Evolutionary conservation across 495 filamentous ascomycete genomes (phyloP).

Genomic region (Neurospora terricola): DNA sequence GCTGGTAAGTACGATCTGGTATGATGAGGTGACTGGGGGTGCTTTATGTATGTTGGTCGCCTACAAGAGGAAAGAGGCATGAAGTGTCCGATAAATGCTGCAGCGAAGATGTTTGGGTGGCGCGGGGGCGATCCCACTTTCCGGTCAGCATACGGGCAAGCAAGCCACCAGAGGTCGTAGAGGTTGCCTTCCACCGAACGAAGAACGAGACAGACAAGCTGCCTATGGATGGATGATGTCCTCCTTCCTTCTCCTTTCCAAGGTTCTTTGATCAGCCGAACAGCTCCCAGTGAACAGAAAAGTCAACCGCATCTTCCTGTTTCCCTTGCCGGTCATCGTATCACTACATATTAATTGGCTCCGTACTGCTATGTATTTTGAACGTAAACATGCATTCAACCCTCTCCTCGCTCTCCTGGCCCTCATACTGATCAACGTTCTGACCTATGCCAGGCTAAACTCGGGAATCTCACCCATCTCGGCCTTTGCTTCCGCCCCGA

Average conservation of each 20-base stretch:
- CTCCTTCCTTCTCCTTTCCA: not conserved
- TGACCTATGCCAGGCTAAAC: constrained; percentile 53
- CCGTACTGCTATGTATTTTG: not conserved
- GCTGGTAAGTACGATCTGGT: not conserved
- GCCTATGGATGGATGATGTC: not conserved
- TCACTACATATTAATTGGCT: not conserved
- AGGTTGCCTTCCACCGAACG: not conserved
- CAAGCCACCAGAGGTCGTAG: too few relatives aligned
- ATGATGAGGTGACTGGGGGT: not conserved
- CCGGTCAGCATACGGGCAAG: too few relatives aligned
- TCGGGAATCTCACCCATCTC: constrained; percentile 88
- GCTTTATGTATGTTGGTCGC: not conserved
- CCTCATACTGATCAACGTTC: not conserved
- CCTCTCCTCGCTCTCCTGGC: not conserved
- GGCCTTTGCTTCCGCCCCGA: constrained; percentile 48
- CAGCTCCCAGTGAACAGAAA: not conserved
- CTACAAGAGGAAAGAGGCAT: not conserved
- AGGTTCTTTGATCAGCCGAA: not conserved
- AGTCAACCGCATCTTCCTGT: not conserved
- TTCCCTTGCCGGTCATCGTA: not conserved
- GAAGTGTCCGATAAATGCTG: not conserved
- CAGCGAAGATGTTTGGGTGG: not conserved
- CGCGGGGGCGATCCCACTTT: not conserved
- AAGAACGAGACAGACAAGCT: not conserved
- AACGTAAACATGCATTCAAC: not conserved